Conservation (phyloP, 148 eudicot genomes). For the Rhododendron ovatum region DNA sequence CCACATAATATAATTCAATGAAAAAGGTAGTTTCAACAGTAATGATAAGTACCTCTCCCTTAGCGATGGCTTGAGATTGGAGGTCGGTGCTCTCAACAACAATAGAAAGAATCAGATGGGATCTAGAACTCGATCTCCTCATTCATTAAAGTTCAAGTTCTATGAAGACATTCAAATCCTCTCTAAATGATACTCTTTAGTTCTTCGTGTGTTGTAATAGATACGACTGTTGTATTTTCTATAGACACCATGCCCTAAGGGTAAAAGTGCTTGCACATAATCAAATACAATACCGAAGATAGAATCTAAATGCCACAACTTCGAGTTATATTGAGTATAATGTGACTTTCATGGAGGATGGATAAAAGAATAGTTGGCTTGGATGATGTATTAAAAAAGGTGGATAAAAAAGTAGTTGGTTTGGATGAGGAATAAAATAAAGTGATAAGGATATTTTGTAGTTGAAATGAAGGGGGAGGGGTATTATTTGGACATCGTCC, state of each 20-base stretch:
- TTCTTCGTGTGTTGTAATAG: constrained; percentile 68
- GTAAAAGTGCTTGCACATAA: too few relatives aligned
- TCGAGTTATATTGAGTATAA: too few relatives aligned
- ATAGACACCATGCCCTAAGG: constrained; percentile 88
- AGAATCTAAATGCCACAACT: too few relatives aligned
- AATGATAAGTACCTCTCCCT: constrained; percentile 28
- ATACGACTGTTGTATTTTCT: constrained; percentile 64
- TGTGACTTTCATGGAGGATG: too few relatives aligned
- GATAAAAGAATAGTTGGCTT: too few relatives aligned
- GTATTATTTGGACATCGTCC: too few relatives aligned
- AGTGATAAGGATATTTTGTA: too few relatives aligned
- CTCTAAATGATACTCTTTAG: constrained; percentile 61
- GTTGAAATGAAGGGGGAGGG: too few relatives aligned
- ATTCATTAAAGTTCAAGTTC: constrained; percentile 92
- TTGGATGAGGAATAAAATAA: too few relatives aligned
- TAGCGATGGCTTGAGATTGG: constrained; percentile 87
- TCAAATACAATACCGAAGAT: too few relatives aligned
- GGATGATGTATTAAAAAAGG: too few relatives aligned
- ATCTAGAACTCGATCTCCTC: constrained; percentile 80
- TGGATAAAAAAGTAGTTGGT: too few relatives aligned
- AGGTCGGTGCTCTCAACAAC: constrained; percentile 90
- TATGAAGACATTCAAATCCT: constrained; percentile 89
- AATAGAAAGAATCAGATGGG: constrained; percentile 85
- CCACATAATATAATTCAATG: neutral
- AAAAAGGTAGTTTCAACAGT: constrained; percentile 9